These are phyloP conservation scores for Pyrus bretschneideri DNA, from an alignment of 306 rosid genomes.

Conservation along the genomic window DNA sequence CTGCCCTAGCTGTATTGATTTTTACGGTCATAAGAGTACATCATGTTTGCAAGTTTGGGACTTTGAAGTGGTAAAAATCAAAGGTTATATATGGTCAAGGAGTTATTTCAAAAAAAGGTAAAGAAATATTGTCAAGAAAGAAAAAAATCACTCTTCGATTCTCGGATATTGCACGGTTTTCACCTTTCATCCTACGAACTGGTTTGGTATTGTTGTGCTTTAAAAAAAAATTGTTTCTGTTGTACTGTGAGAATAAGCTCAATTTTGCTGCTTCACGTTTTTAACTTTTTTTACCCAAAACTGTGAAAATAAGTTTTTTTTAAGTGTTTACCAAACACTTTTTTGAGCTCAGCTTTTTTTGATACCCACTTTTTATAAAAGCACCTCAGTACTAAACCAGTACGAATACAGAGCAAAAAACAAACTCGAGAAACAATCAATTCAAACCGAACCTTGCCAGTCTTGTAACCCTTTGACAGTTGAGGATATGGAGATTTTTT, in stretches of 20 bases:
- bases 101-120: background rate
- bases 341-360: no score
- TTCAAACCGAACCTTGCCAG: no score
- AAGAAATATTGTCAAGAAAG: background rate
- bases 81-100: background rate
- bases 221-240: no score
- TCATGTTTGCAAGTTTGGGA: background rate
- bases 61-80: background rate
- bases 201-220: no score
- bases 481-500: background rate
- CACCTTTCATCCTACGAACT: background rate
- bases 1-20: background rate
- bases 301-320: no score
- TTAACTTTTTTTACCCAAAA: no score
- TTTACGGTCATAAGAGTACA: background rate
- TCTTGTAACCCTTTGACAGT: background rate
- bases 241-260: no score
- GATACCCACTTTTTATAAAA: no score
- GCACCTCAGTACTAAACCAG: no score
- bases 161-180: background rate
- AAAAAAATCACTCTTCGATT: background rate
- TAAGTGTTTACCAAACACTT: no score
- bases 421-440: background rate
- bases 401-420: background rate
- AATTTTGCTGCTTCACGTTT: no score